Evolutionary conservation across 1,139 yeast species (phyloP).

Genomic region (Yamadazyma blattariae): DNA sequence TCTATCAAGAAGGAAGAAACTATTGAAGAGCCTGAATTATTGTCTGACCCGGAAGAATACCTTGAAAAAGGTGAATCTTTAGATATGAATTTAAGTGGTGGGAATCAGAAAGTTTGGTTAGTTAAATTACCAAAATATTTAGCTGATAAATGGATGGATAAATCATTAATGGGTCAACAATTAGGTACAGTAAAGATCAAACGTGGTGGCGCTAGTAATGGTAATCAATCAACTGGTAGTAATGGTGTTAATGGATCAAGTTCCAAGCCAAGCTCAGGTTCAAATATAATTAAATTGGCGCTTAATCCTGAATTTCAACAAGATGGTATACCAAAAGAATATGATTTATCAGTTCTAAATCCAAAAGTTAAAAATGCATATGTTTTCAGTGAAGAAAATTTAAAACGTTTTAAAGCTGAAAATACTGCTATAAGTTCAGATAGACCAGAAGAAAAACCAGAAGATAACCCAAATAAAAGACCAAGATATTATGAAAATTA

Average conservation of each 20-base stretch:
- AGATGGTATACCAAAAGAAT: conserved; percentile 72
- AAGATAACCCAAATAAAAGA: conserved; percentile 12
- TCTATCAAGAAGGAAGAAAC: conserved; percentile 11
- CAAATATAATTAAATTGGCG: conserved; percentile 54
- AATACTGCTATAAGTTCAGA: conserved; percentile 15
- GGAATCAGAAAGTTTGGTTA: conserved; percentile 79
- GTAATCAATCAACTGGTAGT: conserved; percentile 22
- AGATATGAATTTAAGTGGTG: conserved; percentile 55
- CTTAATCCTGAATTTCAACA: conserved; percentile 38
- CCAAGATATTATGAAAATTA: conserved; percentile 1
- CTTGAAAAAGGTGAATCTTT: conserved; percentile 56
- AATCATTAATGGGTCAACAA: conserved; percentile 66
- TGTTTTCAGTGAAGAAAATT: conserved; percentile 87
- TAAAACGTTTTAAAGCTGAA: conserved; percentile 61
- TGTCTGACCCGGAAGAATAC: conserved; percentile 49
- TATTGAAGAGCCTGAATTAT: conserved; percentile 28
- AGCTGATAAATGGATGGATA: conserved; percentile 77
- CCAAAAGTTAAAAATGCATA: conserved; percentile 80
- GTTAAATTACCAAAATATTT: conserved; percentile 87
- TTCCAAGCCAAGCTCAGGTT: conserved; percentile 14
- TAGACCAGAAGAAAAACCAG: conserved; percentile 15
- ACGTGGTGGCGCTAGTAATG: conserved; percentile 17
- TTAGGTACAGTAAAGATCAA: conserved; percentile 80
- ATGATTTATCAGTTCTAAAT: conserved; percentile 75
- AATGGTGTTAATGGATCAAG: conserved; percentile 24